Evolutionary conservation across 164 flowering plant species (phyloP).

Genomic region (Euptelea pleiosperma): DNA sequence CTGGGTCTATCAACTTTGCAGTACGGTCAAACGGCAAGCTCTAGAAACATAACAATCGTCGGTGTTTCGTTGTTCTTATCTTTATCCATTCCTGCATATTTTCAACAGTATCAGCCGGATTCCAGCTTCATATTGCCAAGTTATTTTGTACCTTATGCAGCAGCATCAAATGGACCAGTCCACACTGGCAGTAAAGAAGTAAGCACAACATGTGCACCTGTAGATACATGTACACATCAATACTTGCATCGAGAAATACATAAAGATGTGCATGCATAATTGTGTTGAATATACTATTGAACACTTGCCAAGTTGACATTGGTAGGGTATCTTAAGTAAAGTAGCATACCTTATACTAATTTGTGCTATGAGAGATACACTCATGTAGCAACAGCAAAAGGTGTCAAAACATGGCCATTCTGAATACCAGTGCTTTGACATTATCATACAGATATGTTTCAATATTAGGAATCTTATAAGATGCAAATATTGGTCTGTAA

Average conservation of each 20-base stretch:
- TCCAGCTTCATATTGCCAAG: conserved; percentile 67
- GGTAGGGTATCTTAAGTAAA: no score
- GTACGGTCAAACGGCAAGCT: conserved; percentile 60
- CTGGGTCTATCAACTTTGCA: conserved; percentile 79
- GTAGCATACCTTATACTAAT: no score
- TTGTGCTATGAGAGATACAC: no score
- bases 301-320: no score
- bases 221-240: neutral
- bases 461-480: no score
- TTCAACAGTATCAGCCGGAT: conserved; percentile 72
- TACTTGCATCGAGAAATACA: neutral
- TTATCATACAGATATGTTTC: no score
- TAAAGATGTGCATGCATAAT: neutral
- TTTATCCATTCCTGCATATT: conserved; percentile 78
- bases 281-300: no score
- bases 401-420: no score
- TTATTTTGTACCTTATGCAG: conserved; percentile 70
- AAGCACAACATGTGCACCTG: conserved; percentile 14
- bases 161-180: conserved; percentile 85
- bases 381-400: no score
- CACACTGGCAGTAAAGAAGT: conserved; percentile 58
- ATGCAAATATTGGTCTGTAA: no score
- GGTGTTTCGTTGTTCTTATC: conserved; percentile 91
- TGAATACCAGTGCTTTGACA: no score
- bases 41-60: conserved; percentile 70